These are phyloP conservation scores for Psilocybe azurescens DNA, from an alignment of 768 basidiomycete genomes.

Conservation along the genomic window DNA sequence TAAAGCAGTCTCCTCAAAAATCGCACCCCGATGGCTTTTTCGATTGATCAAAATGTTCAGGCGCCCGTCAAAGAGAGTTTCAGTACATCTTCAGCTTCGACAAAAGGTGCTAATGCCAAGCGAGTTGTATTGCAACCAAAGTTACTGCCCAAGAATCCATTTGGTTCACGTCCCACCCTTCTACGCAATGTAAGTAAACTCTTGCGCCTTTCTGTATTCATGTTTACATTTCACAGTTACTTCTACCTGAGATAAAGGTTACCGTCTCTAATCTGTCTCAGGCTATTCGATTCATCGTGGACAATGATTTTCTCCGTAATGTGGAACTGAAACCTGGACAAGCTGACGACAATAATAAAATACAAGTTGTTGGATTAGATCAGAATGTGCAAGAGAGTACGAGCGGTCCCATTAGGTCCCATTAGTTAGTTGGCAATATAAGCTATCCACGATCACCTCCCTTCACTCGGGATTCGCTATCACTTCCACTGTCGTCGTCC, in stretches of 20 bases:
- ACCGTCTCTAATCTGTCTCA: slow-evolving; percentile 94
- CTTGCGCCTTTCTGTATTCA: not conserved
- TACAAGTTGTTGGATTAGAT: slow-evolving; percentile 54
- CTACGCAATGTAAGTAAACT: slow-evolving; percentile 71
- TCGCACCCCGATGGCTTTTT: slow-evolving; percentile 3
- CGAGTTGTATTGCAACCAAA: slow-evolving; percentile 38
- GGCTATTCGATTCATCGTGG: slow-evolving; percentile 87
- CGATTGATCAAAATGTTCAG: not conserved
- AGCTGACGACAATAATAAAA: slow-evolving; percentile 58
- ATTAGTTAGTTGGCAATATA: slow-evolving; percentile 2
- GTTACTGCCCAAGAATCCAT: slow-evolving; percentile 63
- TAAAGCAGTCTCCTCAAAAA: slow-evolving; percentile 63
- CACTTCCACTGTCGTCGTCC: slow-evolving; percentile 38
- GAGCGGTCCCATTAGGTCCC: not conserved
- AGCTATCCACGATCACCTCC: slow-evolving; percentile 11
- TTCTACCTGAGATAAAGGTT: slow-evolving; percentile 84
- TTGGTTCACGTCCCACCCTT: slow-evolving; percentile 69
- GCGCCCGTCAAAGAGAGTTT: not conserved
- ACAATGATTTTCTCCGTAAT: slow-evolving; percentile 83
- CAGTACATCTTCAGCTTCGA: slow-evolving; percentile 5
- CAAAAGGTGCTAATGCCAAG: slow-evolving; percentile 25
- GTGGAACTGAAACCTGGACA: slow-evolving; percentile 86
- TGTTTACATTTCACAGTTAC: slow-evolving; percentile 52
- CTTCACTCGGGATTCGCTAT: slow-evolving; percentile 22
- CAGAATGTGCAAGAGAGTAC: slow-evolving; percentile 3